phyloP scores from a whole-genome alignment of 805 yeast species.

The Suhomyces emberorum region DNA sequence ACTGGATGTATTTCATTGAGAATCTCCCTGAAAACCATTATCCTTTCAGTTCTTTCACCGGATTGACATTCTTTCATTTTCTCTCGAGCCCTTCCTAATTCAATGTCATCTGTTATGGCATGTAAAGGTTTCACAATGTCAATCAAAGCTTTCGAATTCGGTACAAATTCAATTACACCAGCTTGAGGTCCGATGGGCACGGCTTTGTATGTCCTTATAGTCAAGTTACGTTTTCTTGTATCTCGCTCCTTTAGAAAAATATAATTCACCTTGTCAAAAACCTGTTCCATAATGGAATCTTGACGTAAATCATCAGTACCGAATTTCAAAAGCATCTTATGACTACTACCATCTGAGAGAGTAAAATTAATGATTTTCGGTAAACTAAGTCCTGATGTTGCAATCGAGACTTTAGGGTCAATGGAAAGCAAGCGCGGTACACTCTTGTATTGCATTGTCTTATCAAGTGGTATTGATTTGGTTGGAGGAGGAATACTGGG shows the following conservation, averaged over 20 bases:
- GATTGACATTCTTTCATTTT: constrained; percentile 59
- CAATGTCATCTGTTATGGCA: constrained; percentile 41
- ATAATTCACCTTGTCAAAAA: constrained; percentile 78
- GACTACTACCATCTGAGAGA: constrained; percentile 56
- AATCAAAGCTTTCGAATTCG: constrained; percentile 65
- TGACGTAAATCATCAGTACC: constrained; percentile 92
- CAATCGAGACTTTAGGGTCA: constrained; percentile 50
- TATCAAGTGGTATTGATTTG: constrained; percentile 38
- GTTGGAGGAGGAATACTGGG: constrained; percentile 72
- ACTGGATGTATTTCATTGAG: constrained; percentile 57
- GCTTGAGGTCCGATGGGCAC: constrained; percentile 84
- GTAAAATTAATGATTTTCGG: constrained; percentile 72
- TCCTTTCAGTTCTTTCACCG: constrained; percentile 40
- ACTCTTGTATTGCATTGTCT: constrained; percentile 40
- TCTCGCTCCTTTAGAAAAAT: constrained; percentile 55
- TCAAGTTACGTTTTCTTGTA: constrained; percentile 54
- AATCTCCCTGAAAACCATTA: constrained; percentile 47
- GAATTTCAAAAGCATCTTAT: constrained; percentile 69
- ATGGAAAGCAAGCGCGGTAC: constrained; percentile 49
- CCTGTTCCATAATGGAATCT: constrained; percentile 97
- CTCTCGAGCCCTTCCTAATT: constrained; percentile 56
- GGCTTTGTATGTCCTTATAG: constrained; percentile 81
- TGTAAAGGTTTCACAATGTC: constrained; percentile 71
- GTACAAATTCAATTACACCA: constrained; percentile 89
- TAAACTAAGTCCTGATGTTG: constrained; percentile 78